Evolutionary conservation across 495 filamentous ascomycete species (phyloP), one percentile per base, ranked within the genome.

Genomic region (Corynascus novoguineensis): DNA sequence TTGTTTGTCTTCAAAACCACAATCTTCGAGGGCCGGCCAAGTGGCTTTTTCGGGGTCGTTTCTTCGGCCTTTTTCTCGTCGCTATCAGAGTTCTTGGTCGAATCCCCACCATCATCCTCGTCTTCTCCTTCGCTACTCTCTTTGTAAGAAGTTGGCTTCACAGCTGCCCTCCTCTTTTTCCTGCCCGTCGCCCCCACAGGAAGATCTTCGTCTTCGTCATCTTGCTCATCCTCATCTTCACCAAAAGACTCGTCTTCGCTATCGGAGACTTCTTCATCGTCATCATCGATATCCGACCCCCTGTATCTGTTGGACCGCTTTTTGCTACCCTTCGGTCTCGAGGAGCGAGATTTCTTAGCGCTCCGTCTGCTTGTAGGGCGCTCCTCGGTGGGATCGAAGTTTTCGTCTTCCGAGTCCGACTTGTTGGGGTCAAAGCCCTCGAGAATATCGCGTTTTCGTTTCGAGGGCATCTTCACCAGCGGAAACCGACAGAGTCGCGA

Each of bases 361-460:
- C 68, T 64, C 65, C 73, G 60, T 64, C 68, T 50, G 68, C 7
- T 7, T n/a, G 4, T 7, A 21, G 82, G 69, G 64, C 76, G 66
- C 34, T 73, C 73, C 12, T 74, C 64, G 10, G 63, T 60, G 28
- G 76, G 78, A 42, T 81, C 78, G 69, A 88, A 95, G 67, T 89
- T 89, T 42, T 86, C 84, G 60, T 96, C 90, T 42, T 90, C 83
- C 0, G 89, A 82, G 63, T 96, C 90, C 42, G 90, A 93, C 65
- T 88, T 87, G 73, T 84, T 90, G 22, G 85, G 85, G 68, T 89
- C 89, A 61, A 92, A 81, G 59, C 81, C 81, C 53, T 89, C 85
- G 58, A 86, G 69, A 14, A 71, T 60, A 45, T 72, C 71, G 35
- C 69, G 55, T 71, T 85, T 86, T 57, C 90, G 81, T 72, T 93